A percentile compares a stretch with the other conserved stretches of the same genome.
Conservation (phyloP, 2,329 filamentous ascomycete genomes). For the Diplocarpon rosae region DNA sequence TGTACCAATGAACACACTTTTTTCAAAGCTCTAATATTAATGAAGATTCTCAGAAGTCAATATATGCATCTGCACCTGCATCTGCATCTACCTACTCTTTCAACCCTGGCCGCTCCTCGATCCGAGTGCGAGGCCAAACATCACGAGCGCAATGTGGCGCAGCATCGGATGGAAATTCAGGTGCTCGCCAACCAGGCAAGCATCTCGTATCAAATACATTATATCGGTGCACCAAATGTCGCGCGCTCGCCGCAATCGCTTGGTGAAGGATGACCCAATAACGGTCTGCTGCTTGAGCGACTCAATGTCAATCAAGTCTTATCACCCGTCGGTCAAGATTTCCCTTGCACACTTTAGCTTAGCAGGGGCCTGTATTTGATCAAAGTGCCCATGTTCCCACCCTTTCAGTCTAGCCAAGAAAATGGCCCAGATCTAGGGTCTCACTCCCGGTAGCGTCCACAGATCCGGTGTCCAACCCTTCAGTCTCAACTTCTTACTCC, state of each 20-base stretch:
- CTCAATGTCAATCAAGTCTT: not conserved
- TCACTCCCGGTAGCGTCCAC: constrained; percentile 32
- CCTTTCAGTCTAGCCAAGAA: not conserved
- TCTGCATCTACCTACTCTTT: no score
- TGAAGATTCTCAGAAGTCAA: no score
- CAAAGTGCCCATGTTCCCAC: not conserved
- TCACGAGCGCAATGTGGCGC: constrained; percentile 5
- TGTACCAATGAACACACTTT: no score
- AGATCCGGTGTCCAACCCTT: constrained; percentile 53
- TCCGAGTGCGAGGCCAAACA: no score
- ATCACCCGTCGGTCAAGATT: not conserved
- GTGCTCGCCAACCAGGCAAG: not conserved
- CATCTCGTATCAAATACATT: not conserved
- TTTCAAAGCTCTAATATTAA: no score
- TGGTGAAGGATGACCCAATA: not conserved
- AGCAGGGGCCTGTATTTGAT: not conserved
- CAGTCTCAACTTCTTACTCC: constrained; percentile 49
- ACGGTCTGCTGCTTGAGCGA: not conserved
- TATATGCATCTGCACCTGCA: no score
- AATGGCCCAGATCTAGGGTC: constrained; percentile 7
- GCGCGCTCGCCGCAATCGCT: not conserved
- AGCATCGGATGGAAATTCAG: constrained; percentile 5
- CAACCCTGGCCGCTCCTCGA: no score
- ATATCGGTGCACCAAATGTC: not conserved
- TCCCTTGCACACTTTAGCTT: not conserved